Evolutionary conservation across 2,329 filamentous ascomycete genomes (phyloP).

Genomic region (Alternaria sp.): DNA sequence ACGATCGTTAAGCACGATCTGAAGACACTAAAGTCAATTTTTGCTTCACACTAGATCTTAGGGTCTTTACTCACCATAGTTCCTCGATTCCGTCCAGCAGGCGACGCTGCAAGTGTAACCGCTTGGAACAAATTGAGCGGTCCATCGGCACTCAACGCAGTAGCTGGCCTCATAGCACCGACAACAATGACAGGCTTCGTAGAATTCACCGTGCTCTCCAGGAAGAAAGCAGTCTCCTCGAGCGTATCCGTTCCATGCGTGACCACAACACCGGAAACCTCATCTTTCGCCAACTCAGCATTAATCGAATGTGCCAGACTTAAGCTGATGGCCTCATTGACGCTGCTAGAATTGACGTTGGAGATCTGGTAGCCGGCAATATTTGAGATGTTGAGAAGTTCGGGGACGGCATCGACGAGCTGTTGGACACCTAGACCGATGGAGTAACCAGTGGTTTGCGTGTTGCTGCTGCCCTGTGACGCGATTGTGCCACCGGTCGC

Average conservation of each 20-base stretch:
- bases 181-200: constrained; percentile 68
- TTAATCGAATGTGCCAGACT: constrained; percentile 61
- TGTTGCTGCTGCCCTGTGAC: constrained; percentile 59
- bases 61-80: constrained; percentile 53
- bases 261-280: constrained; percentile 62
- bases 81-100: constrained; percentile 60
- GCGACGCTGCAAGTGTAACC: constrained; percentile 63
- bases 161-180: constrained; percentile 70
- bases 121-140: constrained; percentile 69
- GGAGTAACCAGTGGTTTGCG: constrained; percentile 65
- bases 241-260: constrained; percentile 73
- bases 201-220: constrained; percentile 65
- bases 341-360: constrained; percentile 46
- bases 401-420: constrained; percentile 64
- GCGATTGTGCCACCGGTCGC: constrained; percentile 68
- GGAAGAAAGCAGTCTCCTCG: constrained; percentile 70
- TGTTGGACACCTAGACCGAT: constrained; percentile 60
- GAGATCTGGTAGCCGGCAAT: constrained; percentile 59
- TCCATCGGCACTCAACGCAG: constrained; percentile 69
- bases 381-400: constrained; percentile 64
- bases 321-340: constrained; percentile 61
- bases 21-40: background rate
- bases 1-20: constrained; percentile 67
- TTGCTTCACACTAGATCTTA: background rate
- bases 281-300: constrained; percentile 56